phyloP scores from a whole-genome alignment of 1,284 basidiomycete genomes.

The Gomphus sp. region DNA sequence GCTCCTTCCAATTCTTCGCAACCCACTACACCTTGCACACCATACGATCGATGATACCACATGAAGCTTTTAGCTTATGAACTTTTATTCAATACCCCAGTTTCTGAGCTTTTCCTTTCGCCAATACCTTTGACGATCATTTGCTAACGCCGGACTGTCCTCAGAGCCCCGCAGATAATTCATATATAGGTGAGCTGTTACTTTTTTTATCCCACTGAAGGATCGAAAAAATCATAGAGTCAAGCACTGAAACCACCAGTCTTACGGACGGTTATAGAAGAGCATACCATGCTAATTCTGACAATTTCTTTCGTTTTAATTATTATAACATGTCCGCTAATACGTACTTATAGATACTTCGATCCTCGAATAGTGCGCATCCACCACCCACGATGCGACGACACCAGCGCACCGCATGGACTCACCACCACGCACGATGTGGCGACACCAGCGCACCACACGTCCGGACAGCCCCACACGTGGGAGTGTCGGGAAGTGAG shows the following conservation, averaged over 20 bases:
- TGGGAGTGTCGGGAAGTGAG: no score
- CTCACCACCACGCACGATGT: no score
- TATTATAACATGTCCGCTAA: not conserved
- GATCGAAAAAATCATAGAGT: constrained; percentile 71
- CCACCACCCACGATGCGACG: no score
- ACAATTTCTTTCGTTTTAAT: constrained; percentile 20
- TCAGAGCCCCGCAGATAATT: not conserved
- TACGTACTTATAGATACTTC: constrained; percentile 1
- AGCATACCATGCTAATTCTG: constrained; percentile 81
- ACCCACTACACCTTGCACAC: constrained; percentile 17
- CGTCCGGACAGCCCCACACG: no score
- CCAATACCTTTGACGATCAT: not conserved
- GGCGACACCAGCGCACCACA: no score
- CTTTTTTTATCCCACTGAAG: constrained; percentile 19
- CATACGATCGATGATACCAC: constrained; percentile 75
- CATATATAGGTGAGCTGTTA: not conserved
- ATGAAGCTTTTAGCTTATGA: constrained; percentile 66
- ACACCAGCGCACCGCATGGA: no score
- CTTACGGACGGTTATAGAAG: constrained; percentile 62
- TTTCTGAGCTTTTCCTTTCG: constrained; percentile 49
- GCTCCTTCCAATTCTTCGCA: constrained; percentile 17
- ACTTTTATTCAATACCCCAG: constrained; percentile 65
- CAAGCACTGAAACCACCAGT: constrained; percentile 75
- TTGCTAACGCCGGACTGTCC: not conserved
- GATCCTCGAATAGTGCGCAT: not conserved